Percentiles rank a stretch among this genome's conserved stretches.
Evolutionary conservation across 1,284 basidiomycete genomes (phyloP).

Genomic region (Ceratobasidium theobromae): DNA sequence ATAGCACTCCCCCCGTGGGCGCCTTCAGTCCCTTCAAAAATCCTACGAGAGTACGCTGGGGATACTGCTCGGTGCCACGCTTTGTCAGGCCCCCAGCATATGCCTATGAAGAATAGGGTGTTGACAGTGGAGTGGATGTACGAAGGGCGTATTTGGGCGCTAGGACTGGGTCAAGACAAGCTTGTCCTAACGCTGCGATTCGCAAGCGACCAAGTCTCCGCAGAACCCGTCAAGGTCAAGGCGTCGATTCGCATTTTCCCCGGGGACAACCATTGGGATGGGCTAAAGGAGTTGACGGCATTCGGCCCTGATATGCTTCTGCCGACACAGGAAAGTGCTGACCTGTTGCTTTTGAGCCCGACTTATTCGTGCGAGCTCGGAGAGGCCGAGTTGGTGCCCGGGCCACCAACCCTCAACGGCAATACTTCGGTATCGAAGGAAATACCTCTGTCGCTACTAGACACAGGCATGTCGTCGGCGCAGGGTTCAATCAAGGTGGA

Average conservation of each 20-base stretch:
- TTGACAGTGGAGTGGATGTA: constrained; percentile 26
- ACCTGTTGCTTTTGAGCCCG: background rate
- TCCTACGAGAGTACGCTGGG: background rate
- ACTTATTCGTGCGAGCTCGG: constrained; percentile 7
- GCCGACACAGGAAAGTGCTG: background rate
- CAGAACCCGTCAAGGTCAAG: background rate
- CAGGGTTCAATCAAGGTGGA: constrained; percentile 23
- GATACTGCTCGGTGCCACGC: background rate
- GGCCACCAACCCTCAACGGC: background rate
- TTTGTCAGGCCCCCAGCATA: background rate
- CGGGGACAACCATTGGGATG: background rate
- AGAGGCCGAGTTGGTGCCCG: constrained; percentile 1
- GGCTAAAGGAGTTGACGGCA: background rate
- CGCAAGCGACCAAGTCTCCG: background rate
- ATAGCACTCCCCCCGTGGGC: background rate
- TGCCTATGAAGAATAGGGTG: constrained; percentile 14
- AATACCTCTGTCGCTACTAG: background rate
- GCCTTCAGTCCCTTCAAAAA: background rate
- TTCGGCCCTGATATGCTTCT: background rate
- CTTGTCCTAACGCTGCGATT: constrained; percentile 7
- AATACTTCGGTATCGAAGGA: background rate
- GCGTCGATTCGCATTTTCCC: constrained; percentile 14
- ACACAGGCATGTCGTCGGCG: background rate
- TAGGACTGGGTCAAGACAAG: constrained; percentile 1
- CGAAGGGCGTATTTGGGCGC: constrained; percentile 22